These are phyloP conservation scores for Vaccinium vitisidaea DNA, from an alignment of 148 eudicot genomes.

Conservation along the genomic window DNA sequence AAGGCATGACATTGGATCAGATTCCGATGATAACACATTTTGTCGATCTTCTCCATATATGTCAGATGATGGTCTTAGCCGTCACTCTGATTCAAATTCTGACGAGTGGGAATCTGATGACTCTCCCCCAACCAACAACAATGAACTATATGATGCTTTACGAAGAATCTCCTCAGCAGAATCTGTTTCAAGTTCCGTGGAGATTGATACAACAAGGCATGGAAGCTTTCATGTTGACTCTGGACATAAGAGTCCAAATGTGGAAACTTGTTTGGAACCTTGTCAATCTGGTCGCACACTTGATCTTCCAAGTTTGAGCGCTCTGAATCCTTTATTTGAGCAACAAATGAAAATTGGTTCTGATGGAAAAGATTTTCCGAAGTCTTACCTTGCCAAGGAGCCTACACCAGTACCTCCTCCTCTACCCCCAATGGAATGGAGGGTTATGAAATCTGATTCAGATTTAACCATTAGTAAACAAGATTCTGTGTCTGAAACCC, in stretches of 20 bases:
- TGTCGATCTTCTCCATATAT: conserved; percentile 72
- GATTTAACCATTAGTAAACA: conserved; percentile 33
- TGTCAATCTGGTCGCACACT: conserved; percentile 29
- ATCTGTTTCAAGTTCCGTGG: conserved; percentile 57
- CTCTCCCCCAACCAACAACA: conserved; percentile 46
- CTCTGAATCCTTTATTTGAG: conserved; percentile 40
- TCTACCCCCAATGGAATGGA: conserved; percentile 88
- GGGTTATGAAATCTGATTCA: conserved; percentile 38
- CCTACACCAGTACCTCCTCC: conserved; percentile 66
- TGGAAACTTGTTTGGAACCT: conserved; percentile 27
- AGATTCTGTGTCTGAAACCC: conserved; percentile 22
- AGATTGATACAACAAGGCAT: conserved; percentile 30
- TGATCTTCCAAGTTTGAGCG: conserved; percentile 51
- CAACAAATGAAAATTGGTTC: conserved; percentile 33
- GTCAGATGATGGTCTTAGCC: conserved; percentile 64
- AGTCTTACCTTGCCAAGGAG: conserved; percentile 31
- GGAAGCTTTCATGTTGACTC: conserved; percentile 17
- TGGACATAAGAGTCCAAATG: conserved; percentile 23
- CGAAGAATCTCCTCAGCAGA: conserved; percentile 51
- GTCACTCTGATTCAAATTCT: conserved; percentile 73
- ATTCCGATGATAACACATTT: conserved; percentile 92
- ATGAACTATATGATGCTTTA: conserved; percentile 49
- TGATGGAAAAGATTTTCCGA: conserved; percentile 24
- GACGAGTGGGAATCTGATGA: conserved; percentile 84
- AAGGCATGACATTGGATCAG: conserved; percentile 49